A percentile compares a stretch with the other conserved stretches of the same genome.
These are phyloP conservation scores for Saturnispora sanitii DNA, from an alignment of 805 yeast genomes.

Conservation along the genomic window DNA sequence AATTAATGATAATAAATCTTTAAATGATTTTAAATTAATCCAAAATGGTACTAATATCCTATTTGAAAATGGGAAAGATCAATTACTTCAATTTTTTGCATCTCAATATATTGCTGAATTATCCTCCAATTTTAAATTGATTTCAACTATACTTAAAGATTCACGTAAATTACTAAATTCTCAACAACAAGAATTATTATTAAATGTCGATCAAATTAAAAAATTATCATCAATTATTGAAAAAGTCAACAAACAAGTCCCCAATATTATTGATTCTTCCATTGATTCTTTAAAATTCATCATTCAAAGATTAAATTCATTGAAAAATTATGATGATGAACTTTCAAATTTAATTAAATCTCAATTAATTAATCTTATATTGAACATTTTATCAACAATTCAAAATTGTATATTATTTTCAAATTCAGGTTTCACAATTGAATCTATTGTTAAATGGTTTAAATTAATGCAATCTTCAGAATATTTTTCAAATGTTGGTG, in stretches of 20 bases:
- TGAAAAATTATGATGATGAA: constrained; percentile 9
- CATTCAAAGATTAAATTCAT: constrained; percentile 8
- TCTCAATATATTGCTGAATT: constrained; percentile 5
- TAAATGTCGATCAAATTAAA: neutral
- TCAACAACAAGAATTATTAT: neutral
- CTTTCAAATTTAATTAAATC: constrained; percentile 12
- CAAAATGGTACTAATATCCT: neutral
- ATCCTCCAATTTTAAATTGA: constrained; percentile 1
- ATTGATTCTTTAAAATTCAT: constrained; percentile 13
- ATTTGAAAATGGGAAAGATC: neutral
- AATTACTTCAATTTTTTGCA: constrained; percentile 1
- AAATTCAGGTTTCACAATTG: constrained; percentile 16
- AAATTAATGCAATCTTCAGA: constrained; percentile 31
- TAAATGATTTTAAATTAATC: neutral
- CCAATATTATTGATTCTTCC: constrained; percentile 25
- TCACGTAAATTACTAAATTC: neutral
- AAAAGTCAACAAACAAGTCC: neutral
- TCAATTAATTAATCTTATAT: constrained; percentile 13
- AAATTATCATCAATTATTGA: neutral
- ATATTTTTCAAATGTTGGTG: constrained; percentile 15
- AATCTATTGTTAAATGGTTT: constrained; percentile 46
- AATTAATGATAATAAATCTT: neutral
- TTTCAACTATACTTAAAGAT: neutral
- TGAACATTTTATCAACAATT: constrained; percentile 21
- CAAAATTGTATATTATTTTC: constrained; percentile 22